Conservation (phyloP, 2,329 filamentous ascomycete species). For the Diaporthe sp. region DNA sequence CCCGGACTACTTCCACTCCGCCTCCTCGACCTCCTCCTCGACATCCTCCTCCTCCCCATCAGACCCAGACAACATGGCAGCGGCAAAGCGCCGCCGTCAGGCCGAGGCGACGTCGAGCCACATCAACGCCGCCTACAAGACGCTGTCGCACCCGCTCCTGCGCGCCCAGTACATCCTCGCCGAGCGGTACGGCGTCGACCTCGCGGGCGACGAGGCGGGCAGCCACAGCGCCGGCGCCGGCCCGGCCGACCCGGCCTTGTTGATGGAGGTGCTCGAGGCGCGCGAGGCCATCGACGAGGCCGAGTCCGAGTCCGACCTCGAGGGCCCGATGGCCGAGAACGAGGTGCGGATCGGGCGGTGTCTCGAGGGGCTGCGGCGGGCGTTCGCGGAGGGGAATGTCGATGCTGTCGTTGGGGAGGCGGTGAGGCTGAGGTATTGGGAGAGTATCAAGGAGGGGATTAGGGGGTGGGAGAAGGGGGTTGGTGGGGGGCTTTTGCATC, state of each 20-base stretch:
- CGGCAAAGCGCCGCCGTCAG: constrained; percentile 51
- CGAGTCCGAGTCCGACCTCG: constrained; percentile 74
- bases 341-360: constrained; percentile 75
- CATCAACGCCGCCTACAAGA: constrained; percentile 94
- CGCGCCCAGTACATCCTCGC: constrained; percentile 90
- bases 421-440: constrained; percentile 88
- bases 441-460: constrained; percentile 85
- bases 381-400: constrained; percentile 77
- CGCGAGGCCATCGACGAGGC: constrained; percentile 83
- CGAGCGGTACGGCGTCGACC: constrained; percentile 79
- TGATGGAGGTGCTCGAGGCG: constrained; percentile 86
- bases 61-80: background rate
- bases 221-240: constrained; percentile 64
- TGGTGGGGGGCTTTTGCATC: background rate
- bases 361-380: constrained; percentile 72
- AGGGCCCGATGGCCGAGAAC: constrained; percentile 74
- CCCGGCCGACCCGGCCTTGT: constrained; percentile 71
- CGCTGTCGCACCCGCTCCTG: constrained; percentile 81
- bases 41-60: background rate
- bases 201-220: constrained; percentile 82
- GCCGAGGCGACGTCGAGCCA: constrained; percentile 85
- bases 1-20: constrained; percentile 73
- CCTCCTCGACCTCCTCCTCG: constrained; percentile 35
- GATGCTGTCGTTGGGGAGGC: constrained; percentile 78
- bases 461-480: constrained; percentile 86